Base-by-base conservation (phyloP, 306 rosid genomes). In the Cucurbita moschata region DNA sequence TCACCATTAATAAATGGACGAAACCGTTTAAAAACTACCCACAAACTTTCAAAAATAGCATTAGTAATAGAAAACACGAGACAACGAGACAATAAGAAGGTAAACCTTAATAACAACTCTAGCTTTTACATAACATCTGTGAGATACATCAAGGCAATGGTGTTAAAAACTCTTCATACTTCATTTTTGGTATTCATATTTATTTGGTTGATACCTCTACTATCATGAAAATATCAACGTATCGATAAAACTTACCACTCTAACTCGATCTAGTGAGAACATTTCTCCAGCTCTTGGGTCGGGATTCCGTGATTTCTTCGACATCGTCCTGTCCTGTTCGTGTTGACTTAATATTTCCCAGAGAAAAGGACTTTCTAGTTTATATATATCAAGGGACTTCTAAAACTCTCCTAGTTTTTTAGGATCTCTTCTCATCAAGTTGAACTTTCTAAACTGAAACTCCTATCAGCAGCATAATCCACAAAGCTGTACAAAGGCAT, bases 401-500 rank as follows among this genome's bases (percentile, higher is more conserved):
- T 42, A 64, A 64, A 64, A 5, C 14, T 42, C 35, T 18, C 16
- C 56, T n/a, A 46, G 15, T 46, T 46, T 46, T 46, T 10, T n/a
- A 40, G 10, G 7, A 65, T 40, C 26, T 3, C 37, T 43, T 42
- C 53, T 68, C 40, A 83, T 75, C 62, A 83, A 79, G 70, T 85
- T 53, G 88, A 65, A 1, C 77, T 76, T 9, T 70, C 82, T 73
- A 88, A 81, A 74, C 38, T 87, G 82, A 94, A 94, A 72, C 87
- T 85, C 75, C 97, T 86, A 50, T 89, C 95, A 80, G 81, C 78
- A 63, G 96, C 99, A 87, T 89, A 91, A 81, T 94, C 97, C 73
- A 94, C 91, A 78, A 94, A 94, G 86, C 97, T 88, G 79, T 86
- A 88, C 19, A 94, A 94, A 60, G 99, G 99, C 43, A 81, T 53